Evolutionary conservation across 2,329 filamentous ascomycete genomes (phyloP), one percentile per base, ranked within the genome.

Genomic region (Lizonia empirigonia): DNA sequence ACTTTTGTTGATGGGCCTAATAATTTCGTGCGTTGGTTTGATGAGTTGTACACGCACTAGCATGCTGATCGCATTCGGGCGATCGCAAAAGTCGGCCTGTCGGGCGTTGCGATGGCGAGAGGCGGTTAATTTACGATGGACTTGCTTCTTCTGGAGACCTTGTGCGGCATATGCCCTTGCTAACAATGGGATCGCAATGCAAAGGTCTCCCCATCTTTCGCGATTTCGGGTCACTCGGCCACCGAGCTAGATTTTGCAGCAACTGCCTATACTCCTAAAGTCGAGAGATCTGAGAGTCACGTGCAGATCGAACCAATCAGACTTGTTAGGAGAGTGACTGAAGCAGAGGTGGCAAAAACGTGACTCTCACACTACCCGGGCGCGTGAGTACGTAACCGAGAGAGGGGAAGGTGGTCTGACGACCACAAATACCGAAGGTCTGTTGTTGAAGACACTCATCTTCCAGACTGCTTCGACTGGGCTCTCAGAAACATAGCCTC

Each of bases 1-100:
- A n/a, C n/a, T n/a, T n/a, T n/a, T n/a, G n/a, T n/a, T n/a, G n/a
- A n/a, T n/a, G n/a, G n/a, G n/a, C n/a, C n/a, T n/a, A n/a, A n/a
- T n/a, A n/a, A n/a, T n/a, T n/a, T n/a, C n/a, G n/a, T n/a, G n/a
- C n/a, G n/a, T n/a, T n/a, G n/a, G n/a, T n/a, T n/a, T n/a, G n/a
- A n/a, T n/a, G n/a, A n/a, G n/a, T n/a, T n/a, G n/a, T 34, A 13
- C 12, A 5, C 32, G 3, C 16, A 16, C 32, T 34, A 34, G 32
- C 32, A 34, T 20, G 32, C 32, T 20, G 32, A 20, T 19, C 32
- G 4, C 15, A 19, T 34, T 32, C 33, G 42, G 42, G 7, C 26
- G 42, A 37, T 45, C 42, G 42, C 42, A 16, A 20, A 45, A 16
- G 42, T 45, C 33, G 42, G 42, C 9, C 33, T 23, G 24, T 37